Evolutionary conservation across 768 basidiomycete genomes (phyloP).

Genomic region (Harrya chromipes): DNA sequence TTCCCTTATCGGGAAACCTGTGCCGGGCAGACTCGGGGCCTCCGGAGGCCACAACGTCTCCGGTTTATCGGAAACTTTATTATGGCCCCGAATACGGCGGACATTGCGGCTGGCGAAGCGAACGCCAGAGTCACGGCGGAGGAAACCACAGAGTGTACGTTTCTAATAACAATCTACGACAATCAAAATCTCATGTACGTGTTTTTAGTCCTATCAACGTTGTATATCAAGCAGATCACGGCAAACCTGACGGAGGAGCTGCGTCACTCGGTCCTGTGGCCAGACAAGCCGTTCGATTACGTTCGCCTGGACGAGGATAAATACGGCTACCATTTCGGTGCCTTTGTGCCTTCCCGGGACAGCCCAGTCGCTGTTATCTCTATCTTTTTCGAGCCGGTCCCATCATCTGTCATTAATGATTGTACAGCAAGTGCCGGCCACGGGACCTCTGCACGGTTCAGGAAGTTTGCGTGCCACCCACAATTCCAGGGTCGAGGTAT

Average conservation of each 20-base stretch:
- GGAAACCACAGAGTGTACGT: conserved; percentile 13
- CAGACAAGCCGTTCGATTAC: conserved; percentile 44
- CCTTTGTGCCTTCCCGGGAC: conserved; percentile 40
- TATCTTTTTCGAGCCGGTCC: conserved; percentile 46
- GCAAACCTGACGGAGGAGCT: conserved; percentile 45
- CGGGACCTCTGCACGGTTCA: conserved; percentile 41
- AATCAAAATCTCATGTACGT: neutral
- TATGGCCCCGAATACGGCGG: neutral
- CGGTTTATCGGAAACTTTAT: conserved; percentile 2
- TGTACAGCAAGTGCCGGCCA: conserved; percentile 1
- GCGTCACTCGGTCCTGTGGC: conserved; percentile 59
- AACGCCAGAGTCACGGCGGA: neutral
- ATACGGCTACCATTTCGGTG: conserved; percentile 51
- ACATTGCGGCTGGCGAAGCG: conserved; percentile 7
- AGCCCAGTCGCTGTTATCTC: conserved; percentile 54
- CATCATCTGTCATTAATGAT: conserved; percentile 9
- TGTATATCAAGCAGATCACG: conserved; percentile 33
- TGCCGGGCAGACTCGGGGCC: neutral
- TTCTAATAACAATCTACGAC: neutral
- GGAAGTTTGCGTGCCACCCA: conserved; percentile 59
- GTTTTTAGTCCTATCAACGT: conserved; percentile 6
- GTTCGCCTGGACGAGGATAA: conserved; percentile 53
- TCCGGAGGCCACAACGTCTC: neutral
- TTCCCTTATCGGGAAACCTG: too few species aligned
- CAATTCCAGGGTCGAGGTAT: conserved; percentile 52